phyloP scores from a whole-genome alignment of 257 asterid species.

The Lithospermum erythrorhizon region DNA sequence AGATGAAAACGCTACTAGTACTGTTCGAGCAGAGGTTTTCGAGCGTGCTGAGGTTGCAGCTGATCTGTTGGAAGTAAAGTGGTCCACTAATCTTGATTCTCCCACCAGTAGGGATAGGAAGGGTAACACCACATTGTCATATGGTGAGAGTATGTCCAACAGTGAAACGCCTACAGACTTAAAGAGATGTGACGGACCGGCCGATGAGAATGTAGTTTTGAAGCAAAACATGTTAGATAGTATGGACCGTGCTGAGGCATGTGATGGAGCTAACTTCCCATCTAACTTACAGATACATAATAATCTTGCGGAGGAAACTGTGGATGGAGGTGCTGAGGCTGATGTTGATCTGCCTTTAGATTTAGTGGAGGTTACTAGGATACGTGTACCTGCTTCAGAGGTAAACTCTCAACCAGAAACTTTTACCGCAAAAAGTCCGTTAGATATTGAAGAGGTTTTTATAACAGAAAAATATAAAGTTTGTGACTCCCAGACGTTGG shows the following conservation, averaged over 20 bases:
- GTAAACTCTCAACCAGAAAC: slow-evolving; percentile 21
- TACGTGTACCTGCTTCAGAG: neutral
- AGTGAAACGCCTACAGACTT: slow-evolving; percentile 7
- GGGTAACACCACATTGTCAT: slow-evolving; percentile 15
- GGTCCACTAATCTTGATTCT: slow-evolving; percentile 69
- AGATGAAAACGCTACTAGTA: slow-evolving; percentile 21
- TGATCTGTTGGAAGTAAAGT: slow-evolving; percentile 84
- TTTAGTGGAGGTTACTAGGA: neutral
- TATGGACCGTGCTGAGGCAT: slow-evolving; percentile 1
- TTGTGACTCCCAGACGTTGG: slow-evolving; percentile 16
- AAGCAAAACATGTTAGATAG: slow-evolving; percentile 5
- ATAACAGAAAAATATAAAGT: slow-evolving; percentile 17
- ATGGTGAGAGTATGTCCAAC: slow-evolving; percentile 20
- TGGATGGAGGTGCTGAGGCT: neutral
- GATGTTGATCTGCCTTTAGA: neutral
- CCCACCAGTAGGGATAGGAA: slow-evolving; percentile 25
- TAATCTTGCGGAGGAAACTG: slow-evolving; percentile 16
- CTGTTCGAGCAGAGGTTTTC: slow-evolving; percentile 39
- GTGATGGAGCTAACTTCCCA: slow-evolving; percentile 14
- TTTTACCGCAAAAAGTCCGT: slow-evolving; percentile 10
- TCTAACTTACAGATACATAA: slow-evolving; percentile 16
- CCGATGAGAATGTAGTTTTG: slow-evolving; percentile 6
- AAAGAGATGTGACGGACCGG: slow-evolving; percentile 10
- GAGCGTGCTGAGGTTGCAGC: slow-evolving; percentile 92
- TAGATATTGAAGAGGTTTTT: slow-evolving; percentile 12